Conservation (phyloP, 768 basidiomycete genomes). For the Lentinula sp. region DNA sequence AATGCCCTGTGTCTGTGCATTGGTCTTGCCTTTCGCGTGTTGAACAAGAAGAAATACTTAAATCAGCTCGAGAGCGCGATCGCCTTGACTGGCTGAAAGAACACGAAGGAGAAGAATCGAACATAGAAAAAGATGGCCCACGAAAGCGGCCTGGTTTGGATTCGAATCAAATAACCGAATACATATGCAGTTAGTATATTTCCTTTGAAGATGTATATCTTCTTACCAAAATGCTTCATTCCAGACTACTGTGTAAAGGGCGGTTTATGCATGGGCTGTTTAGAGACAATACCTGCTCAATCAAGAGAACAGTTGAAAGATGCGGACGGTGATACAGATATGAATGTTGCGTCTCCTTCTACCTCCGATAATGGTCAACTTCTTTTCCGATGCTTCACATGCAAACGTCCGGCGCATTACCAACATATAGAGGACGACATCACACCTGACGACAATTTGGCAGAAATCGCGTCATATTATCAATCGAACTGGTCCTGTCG, state of each 20-base stretch:
- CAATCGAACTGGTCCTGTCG: slow-evolving; percentile 66
- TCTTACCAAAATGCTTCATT: not conserved
- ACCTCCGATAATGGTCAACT: slow-evolving; percentile 30
- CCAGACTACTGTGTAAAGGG: slow-evolving; percentile 62
- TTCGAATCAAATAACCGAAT: slow-evolving; percentile 64
- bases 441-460: slow-evolving; percentile 22
- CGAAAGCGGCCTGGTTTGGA: slow-evolving; percentile 41
- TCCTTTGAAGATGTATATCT: not conserved
- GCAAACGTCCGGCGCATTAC: slow-evolving; percentile 83
- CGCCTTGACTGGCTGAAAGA: slow-evolving; percentile 28
- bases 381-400: slow-evolving; percentile 78
- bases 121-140: slow-evolving; percentile 23
- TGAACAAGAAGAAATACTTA: slow-evolving; percentile 69
- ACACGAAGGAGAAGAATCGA: slow-evolving; percentile 14
- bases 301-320: slow-evolving; percentile 6
- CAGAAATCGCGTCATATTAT: slow-evolving; percentile 56
- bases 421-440: slow-evolving; percentile 48
- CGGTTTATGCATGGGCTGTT: slow-evolving; percentile 74
- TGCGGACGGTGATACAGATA: slow-evolving; percentile 29
- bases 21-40: slow-evolving; percentile 66
- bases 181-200: slow-evolving; percentile 52
- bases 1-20: slow-evolving; percentile 72
- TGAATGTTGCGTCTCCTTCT: not conserved
- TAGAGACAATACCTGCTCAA: slow-evolving; percentile 40
- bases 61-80: slow-evolving; percentile 54